Base-by-base conservation (phyloP, 2,329 filamentous ascomycete species). In the Beauveria scarabaeidicola region DNA sequence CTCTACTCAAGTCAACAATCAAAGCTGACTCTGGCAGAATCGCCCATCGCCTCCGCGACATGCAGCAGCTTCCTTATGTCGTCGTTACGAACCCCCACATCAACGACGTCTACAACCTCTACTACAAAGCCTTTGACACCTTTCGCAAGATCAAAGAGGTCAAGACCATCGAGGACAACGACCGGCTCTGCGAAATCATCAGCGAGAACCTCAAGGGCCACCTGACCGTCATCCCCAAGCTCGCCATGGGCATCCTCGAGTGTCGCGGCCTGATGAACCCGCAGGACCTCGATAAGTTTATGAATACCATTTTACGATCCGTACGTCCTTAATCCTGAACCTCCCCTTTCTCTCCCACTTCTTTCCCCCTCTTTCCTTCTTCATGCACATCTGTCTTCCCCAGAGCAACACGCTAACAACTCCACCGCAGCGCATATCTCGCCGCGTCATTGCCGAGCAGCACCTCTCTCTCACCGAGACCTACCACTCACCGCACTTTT, bases 61-160 rank as follows among this genome's bases (percentile, higher is more conserved):
- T 99, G 84, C 94, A 99, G 73, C 92, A 90, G 63, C 80, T 99
- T 44, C 94, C 94, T 19, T 99, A 96, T 70, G 90, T 94, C 41
- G 93, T 97, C 58, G 90, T 97, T 52, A 92, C 90, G n/a, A 99
- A 99, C 68, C 85, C 85, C 7, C 91, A 99, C 72, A 89, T 99
- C 63, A 91, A 89, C 70, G 87, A 95, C 65, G 94, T 97, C 38
- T 99, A 99, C 75, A 91, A 97, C 71, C 81, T 97, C 7, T 99
- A 99, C 78, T 96, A 97, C 75, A 86, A 87, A 65, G 93, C 94
- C n/a, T 99, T 99, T 68, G 94, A 99, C 71, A 86, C 81, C 57
- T 89, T 97, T 64, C 89, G 94, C 52, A 88, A 88, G 65, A 79
- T 97, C 44, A 86, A 87, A 54, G 91, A 96, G 69, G 86, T 99